phyloP scores from a whole-genome alignment of 2,329 filamentous ascomycete species.

The Cladosporium sp. region DNA sequence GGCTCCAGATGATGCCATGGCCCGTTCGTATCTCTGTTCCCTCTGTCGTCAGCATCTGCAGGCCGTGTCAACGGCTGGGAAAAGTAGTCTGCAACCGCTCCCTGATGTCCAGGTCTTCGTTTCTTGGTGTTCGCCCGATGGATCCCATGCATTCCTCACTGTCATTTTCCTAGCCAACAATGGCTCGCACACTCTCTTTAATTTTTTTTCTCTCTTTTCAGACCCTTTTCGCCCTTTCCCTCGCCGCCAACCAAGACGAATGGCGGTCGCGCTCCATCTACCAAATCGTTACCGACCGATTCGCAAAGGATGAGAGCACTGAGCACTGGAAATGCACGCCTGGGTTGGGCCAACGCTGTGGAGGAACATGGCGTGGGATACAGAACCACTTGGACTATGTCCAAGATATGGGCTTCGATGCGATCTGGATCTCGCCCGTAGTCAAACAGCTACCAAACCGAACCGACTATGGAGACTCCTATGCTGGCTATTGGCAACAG shows the following conservation, averaged over 20 bases:
- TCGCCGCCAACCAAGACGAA: conserved; percentile 26
- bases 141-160: not conserved
- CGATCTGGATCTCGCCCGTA: conserved; percentile 40
- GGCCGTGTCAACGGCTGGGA: too few species aligned
- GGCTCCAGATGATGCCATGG: too few species aligned
- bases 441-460: conserved; percentile 36
- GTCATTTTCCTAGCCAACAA: not conserved
- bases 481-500: conserved; percentile 46
- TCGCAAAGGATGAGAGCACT: conserved; percentile 46
- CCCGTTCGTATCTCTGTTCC: too few species aligned
- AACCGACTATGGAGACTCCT: conserved; percentile 38
- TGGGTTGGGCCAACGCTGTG: conserved; percentile 38
- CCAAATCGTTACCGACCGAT: conserved; percentile 55
- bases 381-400: conserved; percentile 46
- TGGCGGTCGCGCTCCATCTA: conserved; percentile 57
- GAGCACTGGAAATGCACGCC: conserved; percentile 41
- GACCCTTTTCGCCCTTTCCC: conserved; percentile 3
- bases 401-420: conserved; percentile 47
- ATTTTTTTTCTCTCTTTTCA: not conserved
- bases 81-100: not conserved
- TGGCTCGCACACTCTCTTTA: not conserved
- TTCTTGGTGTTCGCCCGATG: not conserved
- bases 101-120: not conserved
- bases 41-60: too few species aligned
- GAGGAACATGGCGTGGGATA: conserved; percentile 45